Percentiles rank a stretch among this genome's conserved stretches.
phyloP scores from a whole-genome alignment of 371 early-diverging fungal genomes.

The Lichtheimia corymbifera region DNA sequence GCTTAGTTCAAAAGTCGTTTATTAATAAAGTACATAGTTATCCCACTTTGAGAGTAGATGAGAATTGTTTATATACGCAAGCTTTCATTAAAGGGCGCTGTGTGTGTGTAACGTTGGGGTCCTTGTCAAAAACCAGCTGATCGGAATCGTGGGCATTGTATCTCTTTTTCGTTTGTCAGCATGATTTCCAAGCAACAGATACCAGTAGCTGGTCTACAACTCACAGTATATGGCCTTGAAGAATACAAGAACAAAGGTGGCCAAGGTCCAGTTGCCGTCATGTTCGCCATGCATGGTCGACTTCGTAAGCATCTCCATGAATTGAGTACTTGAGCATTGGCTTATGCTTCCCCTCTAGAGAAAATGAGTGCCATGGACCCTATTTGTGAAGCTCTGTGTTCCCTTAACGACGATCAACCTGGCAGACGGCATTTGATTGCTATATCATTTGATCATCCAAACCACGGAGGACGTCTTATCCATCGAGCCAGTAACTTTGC shows the following conservation, averaged over 20 bases:
- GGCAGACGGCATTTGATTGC: slow-evolving; percentile 31
- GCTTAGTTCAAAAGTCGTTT: no score
- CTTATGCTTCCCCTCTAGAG: slow-evolving; percentile 13
- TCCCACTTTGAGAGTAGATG: no score
- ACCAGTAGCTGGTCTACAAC: slow-evolving; percentile 25
- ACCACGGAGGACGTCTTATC: slow-evolving; percentile 54
- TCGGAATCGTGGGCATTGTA: no score
- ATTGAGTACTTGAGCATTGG: neutral
- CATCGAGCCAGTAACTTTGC: slow-evolving; percentile 32
- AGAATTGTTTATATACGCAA: no score
- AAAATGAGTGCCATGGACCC: slow-evolving; percentile 31
- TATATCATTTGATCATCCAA: slow-evolving; percentile 56
- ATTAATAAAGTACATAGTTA: no score
- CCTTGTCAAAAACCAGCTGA: no score
- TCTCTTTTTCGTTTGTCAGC: neutral
- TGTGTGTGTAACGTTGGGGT: no score
- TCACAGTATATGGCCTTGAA: slow-evolving; percentile 42
- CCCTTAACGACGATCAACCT: slow-evolving; percentile 16
- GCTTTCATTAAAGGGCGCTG: no score
- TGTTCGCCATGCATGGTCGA: slow-evolving; percentile 50
- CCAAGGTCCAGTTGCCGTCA: slow-evolving; percentile 29
- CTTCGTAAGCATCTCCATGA: slow-evolving; percentile 27
- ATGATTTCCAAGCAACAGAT: slow-evolving; percentile 17
- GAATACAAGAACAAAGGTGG: slow-evolving; percentile 25
- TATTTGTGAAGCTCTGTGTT: slow-evolving; percentile 25